Conservation (phyloP, 495 filamentous ascomycete species). For the Aspergillus campestris region DNA sequence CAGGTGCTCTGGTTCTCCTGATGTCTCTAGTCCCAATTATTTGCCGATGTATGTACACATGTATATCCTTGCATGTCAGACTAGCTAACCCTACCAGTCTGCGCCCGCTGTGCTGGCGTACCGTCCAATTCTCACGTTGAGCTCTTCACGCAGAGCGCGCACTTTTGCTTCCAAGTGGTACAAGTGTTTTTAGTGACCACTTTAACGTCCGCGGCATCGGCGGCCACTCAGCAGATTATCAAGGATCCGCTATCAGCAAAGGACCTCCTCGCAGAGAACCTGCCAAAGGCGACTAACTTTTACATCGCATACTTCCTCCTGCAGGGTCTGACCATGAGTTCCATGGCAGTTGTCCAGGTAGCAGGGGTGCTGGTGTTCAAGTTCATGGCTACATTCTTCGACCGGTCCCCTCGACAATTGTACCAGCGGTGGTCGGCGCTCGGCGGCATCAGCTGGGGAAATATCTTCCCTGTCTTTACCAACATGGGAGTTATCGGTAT, state of each 20-base stretch:
- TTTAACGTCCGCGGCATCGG: conserved; percentile 62
- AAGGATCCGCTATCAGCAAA: conserved; percentile 53
- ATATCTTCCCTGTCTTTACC: conserved; percentile 76
- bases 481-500: conserved; percentile 75
- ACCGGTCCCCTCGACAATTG: conserved; percentile 55
- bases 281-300: conserved; percentile 80
- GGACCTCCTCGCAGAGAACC: conserved; percentile 56
- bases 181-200: conserved; percentile 87
- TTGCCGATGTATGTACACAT: conserved; percentile 53
- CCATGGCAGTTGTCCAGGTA: conserved; percentile 64
- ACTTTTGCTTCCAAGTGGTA: conserved; percentile 87
- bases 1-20: conserved; percentile 64
- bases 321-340: conserved; percentile 69
- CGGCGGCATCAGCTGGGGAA: conserved; percentile 66
- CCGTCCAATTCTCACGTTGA: conserved; percentile 71
- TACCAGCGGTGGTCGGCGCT: conserved; percentile 57
- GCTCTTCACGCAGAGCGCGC: conserved; percentile 76
- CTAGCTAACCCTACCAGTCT: conserved; percentile 34
- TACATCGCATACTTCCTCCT: conserved; percentile 90
- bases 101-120: conserved; percentile 65
- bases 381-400: conserved; percentile 58
- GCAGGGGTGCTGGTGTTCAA: conserved; percentile 64
- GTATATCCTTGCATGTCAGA: background rate
- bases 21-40: conserved; percentile 84
- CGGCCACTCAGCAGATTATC: conserved; percentile 54